phyloP scores from a whole-genome alignment of 345 rosid species.

The Kandelia obovata region DNA sequence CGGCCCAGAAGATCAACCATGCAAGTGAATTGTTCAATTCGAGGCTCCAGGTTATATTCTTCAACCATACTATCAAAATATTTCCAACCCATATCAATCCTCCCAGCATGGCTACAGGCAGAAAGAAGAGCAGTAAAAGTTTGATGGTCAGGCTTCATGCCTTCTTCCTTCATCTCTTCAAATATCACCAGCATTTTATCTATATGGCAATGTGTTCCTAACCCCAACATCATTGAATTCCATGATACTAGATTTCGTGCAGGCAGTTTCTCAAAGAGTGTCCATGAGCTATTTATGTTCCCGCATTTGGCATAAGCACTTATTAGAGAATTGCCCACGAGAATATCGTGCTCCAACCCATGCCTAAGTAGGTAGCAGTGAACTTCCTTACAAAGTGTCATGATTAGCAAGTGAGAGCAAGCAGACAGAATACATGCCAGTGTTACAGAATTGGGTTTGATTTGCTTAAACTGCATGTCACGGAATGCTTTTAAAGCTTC shows the following conservation, averaged over 20 bases:
- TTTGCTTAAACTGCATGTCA: slow-evolving; percentile 34
- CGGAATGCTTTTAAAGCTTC: slow-evolving; percentile 35
- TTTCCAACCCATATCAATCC: slow-evolving; percentile 36
- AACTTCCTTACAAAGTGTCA: slow-evolving; percentile 38
- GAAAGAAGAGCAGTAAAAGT: slow-evolving; percentile 46
- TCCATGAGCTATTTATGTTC: slow-evolving; percentile 26
- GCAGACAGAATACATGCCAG: slow-evolving; percentile 39
- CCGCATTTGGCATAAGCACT: slow-evolving; percentile 50
- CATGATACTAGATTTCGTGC: slow-evolving; percentile 38
- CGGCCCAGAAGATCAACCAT: slow-evolving; percentile 51
- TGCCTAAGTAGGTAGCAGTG: slow-evolving; percentile 41
- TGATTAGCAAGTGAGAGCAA: slow-evolving; percentile 30
- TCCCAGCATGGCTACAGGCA: slow-evolving; percentile 46
- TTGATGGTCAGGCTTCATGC: slow-evolving; percentile 29
- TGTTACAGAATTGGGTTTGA: slow-evolving; percentile 39
- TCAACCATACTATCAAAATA: slow-evolving; percentile 37
- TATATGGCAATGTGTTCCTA: slow-evolving; percentile 40
- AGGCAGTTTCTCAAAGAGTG: slow-evolving; percentile 28
- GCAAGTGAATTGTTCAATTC: slow-evolving; percentile 47
- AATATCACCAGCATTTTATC: slow-evolving; percentile 32
- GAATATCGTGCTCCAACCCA: slow-evolving; percentile 27
- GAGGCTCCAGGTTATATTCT: slow-evolving; percentile 38
- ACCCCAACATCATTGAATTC: slow-evolving; percentile 41
- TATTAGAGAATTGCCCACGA: slow-evolving; percentile 37
- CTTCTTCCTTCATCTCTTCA: slow-evolving; percentile 38